These are phyloP conservation scores for Suillus luteus DNA, from an alignment of 768 basidiomycete species.

Conservation along the genomic window DNA sequence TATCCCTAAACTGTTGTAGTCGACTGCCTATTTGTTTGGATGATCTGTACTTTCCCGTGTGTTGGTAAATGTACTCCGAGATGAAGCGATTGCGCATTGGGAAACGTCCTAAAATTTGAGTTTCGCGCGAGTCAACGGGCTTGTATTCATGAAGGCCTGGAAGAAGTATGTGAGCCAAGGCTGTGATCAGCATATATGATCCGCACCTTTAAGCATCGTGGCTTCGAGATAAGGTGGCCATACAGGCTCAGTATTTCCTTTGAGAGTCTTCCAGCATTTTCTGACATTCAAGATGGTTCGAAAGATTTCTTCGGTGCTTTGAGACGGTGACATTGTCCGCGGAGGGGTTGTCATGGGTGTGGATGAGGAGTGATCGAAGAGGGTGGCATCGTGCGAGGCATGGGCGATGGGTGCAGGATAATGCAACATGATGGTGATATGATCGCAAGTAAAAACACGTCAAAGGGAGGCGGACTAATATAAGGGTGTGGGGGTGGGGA, in stretches of 20 bases:
- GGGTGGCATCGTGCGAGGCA: constrained; percentile 8
- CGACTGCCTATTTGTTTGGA: constrained; percentile 83
- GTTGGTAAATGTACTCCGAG: constrained; percentile 70
- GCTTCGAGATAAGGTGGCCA: constrained; percentile 83
- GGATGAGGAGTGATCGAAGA: constrained; percentile 4
- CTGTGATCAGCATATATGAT: constrained; percentile 13
- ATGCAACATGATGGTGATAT: constrained; percentile 21
- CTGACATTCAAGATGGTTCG: constrained; percentile 66
- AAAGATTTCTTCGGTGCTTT: constrained; percentile 53
- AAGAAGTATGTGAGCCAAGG: constrained; percentile 20
- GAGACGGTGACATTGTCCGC: constrained; percentile 18
- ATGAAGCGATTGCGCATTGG: constrained; percentile 82
- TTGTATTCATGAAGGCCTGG: constrained; percentile 72
- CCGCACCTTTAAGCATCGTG: constrained; percentile 69
- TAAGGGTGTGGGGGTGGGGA: constrained; percentile 19
- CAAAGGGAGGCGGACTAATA: constrained; percentile 25
- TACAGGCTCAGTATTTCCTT: constrained; percentile 67
- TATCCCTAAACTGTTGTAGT: constrained; percentile 76
- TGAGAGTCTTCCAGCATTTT: constrained; percentile 75
- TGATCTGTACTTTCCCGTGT: constrained; percentile 69
- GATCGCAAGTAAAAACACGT: constrained; percentile 8
- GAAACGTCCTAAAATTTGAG: constrained; percentile 70
- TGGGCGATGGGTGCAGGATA: constrained; percentile 10
- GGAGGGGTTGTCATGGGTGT: constrained; percentile 1
- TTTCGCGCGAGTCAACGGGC: constrained; percentile 73